Base-by-base conservation (phyloP, 2,329 filamentous ascomycete species). In the Moelleriella libera region DNA sequence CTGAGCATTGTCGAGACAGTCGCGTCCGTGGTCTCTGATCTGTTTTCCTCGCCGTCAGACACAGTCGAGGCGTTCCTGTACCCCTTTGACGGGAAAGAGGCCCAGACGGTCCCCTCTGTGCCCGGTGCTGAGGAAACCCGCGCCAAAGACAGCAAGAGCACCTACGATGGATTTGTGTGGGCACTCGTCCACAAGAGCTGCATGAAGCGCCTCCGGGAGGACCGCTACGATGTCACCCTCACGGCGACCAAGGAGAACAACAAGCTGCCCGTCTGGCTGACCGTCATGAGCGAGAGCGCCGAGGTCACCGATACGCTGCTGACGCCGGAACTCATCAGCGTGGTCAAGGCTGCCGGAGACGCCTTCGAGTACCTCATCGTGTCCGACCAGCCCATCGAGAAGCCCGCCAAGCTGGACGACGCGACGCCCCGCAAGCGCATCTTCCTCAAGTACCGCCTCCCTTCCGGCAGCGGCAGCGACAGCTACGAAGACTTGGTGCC, bases 231-330 rank as follows among this genome's bases (percentile, higher is more conserved):
- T 63, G 72, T 96, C 47, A 94, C 87, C 47, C 77, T 98, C 55
- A 96, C 92, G 41, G 81, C 82, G 54, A 96, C 90, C 61, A 95
- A 94, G 75, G 92, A 98, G 60, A 80, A 89, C 67, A 63, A 83
- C 48, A 96, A 94, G 72, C 79, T 98, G 34, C 90, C 92, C 34
- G 68, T 75, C 53, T 98, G 89, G 89, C 74, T 83, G 48, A 95
- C 88, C 10, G 80, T 96, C 60, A 97, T 98, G 92, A 94, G 82
- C 60, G 92, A 98, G 74, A 95, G 83, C 66, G 88, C 89, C 49
- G 92, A 97, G 68, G 83, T 98, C 57, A 96, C 89, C 10, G 86
- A 96, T 43, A 72, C 80, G 6, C 71, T 98, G 54, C 76, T 98
- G 45, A 95, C 88, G 4, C 76, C 84, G n/a, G 90, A 97, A 57